These are phyloP conservation scores for Plantago coronopus DNA, from an alignment of 305 asterid species.

Conservation along the genomic window DNA sequence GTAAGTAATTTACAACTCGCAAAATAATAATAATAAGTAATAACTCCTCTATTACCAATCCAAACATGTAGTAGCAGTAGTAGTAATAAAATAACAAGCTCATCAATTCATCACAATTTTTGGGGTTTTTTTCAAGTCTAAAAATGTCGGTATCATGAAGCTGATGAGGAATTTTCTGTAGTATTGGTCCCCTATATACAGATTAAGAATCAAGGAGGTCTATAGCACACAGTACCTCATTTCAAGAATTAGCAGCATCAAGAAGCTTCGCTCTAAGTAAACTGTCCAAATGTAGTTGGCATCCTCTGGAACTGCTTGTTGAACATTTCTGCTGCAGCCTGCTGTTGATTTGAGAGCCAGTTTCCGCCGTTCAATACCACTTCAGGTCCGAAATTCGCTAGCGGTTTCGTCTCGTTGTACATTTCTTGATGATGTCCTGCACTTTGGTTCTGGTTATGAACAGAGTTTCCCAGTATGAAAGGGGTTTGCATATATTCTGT, in stretches of 20 bases:
- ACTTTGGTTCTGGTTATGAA: conserved; percentile 22
- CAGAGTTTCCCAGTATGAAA: conserved; percentile 33
- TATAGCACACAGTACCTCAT: conserved; percentile 44
- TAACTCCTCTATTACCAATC: conserved; percentile 15
- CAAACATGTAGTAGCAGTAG: conserved; percentile 9
- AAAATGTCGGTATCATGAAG: conserved; percentile 38
- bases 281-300: conserved; percentile 61
- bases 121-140: not conserved
- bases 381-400: conserved; percentile 32
- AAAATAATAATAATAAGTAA: conserved; percentile 10
- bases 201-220: conserved; percentile 39
- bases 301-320: conserved; percentile 58
- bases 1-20: not conserved
- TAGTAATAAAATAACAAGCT: conserved; percentile 25
- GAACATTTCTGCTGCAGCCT: conserved; percentile 41
- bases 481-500: conserved; percentile 68
- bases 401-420: conserved; percentile 34
- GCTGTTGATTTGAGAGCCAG: conserved; percentile 53
- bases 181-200: conserved; percentile 60
- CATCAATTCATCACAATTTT: conserved; percentile 2
- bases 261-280: conserved; percentile 52
- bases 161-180: conserved; percentile 25
- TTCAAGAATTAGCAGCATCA: conserved; percentile 21
- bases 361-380: conserved; percentile 19
- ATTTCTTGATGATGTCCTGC: conserved; percentile 26